A percentile compares a stretch with the other conserved stretches of the same genome.
phyloP scores from a whole-genome alignment of 768 basidiomycete species.

The Cyathus striatus region DNA sequence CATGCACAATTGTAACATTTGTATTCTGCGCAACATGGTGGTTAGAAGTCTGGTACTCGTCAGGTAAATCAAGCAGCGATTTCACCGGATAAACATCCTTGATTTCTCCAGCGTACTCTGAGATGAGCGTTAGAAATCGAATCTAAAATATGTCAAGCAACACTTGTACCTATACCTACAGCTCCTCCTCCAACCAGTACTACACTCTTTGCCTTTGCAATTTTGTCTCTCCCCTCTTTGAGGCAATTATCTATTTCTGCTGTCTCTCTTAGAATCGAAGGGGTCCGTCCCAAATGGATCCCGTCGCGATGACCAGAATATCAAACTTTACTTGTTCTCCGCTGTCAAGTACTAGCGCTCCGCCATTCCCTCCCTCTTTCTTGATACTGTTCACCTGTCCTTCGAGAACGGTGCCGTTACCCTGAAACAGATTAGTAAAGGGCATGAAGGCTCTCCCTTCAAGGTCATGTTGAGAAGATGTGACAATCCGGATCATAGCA shows the following conservation, averaged over 20 bases:
- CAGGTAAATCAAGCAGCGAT: conserved; percentile 10
- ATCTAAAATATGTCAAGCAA: background rate
- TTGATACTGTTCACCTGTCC: conserved; percentile 27
- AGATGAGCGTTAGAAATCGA: background rate
- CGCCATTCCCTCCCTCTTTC: conserved; percentile 25
- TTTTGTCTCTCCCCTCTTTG: conserved; percentile 23
- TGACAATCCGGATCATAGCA: too few species aligned
- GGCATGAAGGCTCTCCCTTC: too few species aligned
- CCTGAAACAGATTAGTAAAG: too few species aligned
- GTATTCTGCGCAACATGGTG: conserved; percentile 19
- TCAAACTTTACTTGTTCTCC: conserved; percentile 49
- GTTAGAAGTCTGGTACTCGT: background rate
- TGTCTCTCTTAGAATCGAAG: conserved; percentile 35
- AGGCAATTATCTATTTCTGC: conserved; percentile 19
- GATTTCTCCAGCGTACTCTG: conserved; percentile 39
- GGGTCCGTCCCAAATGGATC: conserved; percentile 49
- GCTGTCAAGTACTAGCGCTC: conserved; percentile 39
- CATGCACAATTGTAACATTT: conserved; percentile 55
- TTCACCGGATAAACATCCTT: conserved; percentile 35
- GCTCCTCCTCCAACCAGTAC: conserved; percentile 55
- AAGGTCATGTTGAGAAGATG: too few species aligned
- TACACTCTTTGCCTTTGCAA: conserved; percentile 35
- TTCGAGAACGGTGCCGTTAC: conserved; percentile 40
- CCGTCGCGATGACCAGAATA: conserved; percentile 56
- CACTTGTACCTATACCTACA: conserved; percentile 41